phyloP scores from a whole-genome alignment of 257 asterid genomes.

The Coffea canephora region DNA sequence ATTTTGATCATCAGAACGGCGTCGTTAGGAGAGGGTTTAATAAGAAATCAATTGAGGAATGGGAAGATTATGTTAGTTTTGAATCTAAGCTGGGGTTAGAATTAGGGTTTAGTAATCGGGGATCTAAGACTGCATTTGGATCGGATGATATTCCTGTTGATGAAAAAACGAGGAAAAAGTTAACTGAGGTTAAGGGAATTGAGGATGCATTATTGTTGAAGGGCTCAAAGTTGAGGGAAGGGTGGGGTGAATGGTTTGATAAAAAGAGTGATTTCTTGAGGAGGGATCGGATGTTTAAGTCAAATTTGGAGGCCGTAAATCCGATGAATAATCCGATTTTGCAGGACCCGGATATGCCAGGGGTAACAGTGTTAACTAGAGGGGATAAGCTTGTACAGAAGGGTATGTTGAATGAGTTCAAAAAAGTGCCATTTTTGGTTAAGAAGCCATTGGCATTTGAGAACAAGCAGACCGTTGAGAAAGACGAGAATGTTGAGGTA shows the following conservation, averaged over 20 bases:
- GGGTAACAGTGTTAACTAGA: slow-evolving; percentile 63
- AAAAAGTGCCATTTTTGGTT: slow-evolving; percentile 53
- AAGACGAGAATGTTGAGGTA: slow-evolving; percentile 10
- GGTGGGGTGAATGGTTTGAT: slow-evolving; percentile 99
- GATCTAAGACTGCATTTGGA: slow-evolving; percentile 51
- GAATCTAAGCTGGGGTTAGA: slow-evolving; percentile 51
- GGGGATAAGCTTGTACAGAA: slow-evolving; percentile 74
- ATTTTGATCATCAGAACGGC: slow-evolving; percentile 57
- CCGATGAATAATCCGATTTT: slow-evolving; percentile 76
- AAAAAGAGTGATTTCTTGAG: slow-evolving; percentile 84
- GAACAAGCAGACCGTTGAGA: slow-evolving; percentile 20
- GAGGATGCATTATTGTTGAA: slow-evolving; percentile 89
- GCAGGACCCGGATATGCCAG: slow-evolving; percentile 91
- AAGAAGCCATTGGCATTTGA: slow-evolving; percentile 57
- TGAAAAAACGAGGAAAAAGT: slow-evolving; percentile 55
- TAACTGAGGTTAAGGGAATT: slow-evolving; percentile 49
- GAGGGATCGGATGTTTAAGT: slow-evolving; percentile 83
- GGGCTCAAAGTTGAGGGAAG: slow-evolving; percentile 85
- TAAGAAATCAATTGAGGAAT: slow-evolving; percentile 77
- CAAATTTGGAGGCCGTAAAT: slow-evolving; percentile 72
- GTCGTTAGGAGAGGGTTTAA: slow-evolving; percentile 73
- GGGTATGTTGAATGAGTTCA: slow-evolving; percentile 61
- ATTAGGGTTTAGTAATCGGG: slow-evolving; percentile 50
- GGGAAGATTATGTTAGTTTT: slow-evolving; percentile 89
- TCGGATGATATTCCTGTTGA: slow-evolving; percentile 83